Percentiles rank a stretch among this genome's conserved stretches.
Evolutionary conservation across 2,329 filamentous ascomycete species (phyloP).

Genomic region (Metarhizium humberi): DNA sequence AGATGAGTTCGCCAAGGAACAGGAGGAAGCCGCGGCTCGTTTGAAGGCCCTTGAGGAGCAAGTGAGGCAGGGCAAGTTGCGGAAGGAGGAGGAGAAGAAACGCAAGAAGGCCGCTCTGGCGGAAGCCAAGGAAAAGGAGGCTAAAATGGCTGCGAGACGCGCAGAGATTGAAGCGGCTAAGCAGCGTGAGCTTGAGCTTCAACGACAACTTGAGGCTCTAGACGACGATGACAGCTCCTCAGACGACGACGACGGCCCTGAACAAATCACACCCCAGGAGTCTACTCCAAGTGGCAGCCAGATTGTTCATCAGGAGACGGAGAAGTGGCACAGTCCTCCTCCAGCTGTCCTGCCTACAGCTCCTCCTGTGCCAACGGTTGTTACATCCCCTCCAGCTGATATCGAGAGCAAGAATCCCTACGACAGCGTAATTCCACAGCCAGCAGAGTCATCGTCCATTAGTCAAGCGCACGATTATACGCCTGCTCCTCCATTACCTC

Average conservation of each 20-base stretch:
- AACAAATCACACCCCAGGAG: slow-evolving; percentile 56
- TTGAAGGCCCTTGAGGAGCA: slow-evolving; percentile 88
- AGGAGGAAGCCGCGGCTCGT: slow-evolving; percentile 70
- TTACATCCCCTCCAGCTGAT: slow-evolving; percentile 48
- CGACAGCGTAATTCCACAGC: slow-evolving; percentile 77
- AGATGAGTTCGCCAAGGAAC: slow-evolving; percentile 70
- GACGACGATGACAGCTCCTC: slow-evolving; percentile 67
- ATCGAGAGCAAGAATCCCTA: slow-evolving; percentile 90
- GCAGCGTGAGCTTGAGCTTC: slow-evolving; percentile 82
- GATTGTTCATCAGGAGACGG: slow-evolving; percentile 43
- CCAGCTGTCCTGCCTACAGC: slow-evolving; percentile 34
- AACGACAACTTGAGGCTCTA: slow-evolving; percentile 72
- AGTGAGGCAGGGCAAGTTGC: slow-evolving; percentile 84
- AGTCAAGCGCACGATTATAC: slow-evolving; percentile 26
- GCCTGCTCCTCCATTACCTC: slow-evolving; percentile 25
- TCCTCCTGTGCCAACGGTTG: slow-evolving; percentile 41
- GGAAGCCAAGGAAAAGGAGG: slow-evolving; percentile 82
- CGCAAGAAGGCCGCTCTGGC: slow-evolving; percentile 80
- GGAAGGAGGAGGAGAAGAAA: slow-evolving; percentile 93
- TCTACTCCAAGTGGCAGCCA: slow-evolving; percentile 44
- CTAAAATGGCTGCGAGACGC: slow-evolving; percentile 71
- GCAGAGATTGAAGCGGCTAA: slow-evolving; percentile 88
- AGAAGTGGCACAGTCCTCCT: slow-evolving; percentile 41
- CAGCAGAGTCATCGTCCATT: slow-evolving; percentile 41
- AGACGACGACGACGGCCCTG: slow-evolving; percentile 69